A percentile compares a stretch with the other conserved stretches of the same genome.
These are phyloP conservation scores for Cyberlindnera lachancei DNA, from an alignment of 805 yeast genomes.

Conservation along the genomic window DNA sequence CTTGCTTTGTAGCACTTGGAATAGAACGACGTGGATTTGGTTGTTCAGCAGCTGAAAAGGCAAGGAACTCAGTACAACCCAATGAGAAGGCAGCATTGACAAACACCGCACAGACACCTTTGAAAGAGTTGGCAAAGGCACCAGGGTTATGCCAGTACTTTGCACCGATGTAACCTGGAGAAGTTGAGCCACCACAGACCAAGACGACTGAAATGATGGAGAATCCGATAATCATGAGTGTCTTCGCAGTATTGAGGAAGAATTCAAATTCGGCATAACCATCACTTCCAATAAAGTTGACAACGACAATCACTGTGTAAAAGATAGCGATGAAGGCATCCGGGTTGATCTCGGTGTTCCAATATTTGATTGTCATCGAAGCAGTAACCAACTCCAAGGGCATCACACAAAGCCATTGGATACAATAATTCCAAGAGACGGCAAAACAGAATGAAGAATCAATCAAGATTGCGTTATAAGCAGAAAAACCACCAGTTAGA, in stretches of 20 bases:
- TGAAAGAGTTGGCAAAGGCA: slow-evolving; percentile 36
- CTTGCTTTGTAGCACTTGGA: slow-evolving; percentile 59
- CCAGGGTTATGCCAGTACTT: slow-evolving; percentile 55
- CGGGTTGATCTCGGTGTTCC: slow-evolving; percentile 36
- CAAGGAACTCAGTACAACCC: slow-evolving; percentile 61
- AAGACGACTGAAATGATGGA: slow-evolving; percentile 47
- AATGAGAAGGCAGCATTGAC: slow-evolving; percentile 58
- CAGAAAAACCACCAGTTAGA: slow-evolving; percentile 33
- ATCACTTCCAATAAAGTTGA: slow-evolving; percentile 52
- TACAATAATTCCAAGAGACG: slow-evolving; percentile 50
- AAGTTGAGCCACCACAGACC: slow-evolving; percentile 51
- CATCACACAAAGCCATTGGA: slow-evolving; percentile 47
- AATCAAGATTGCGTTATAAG: slow-evolving; percentile 29
- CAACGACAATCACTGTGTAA: slow-evolving; percentile 39
- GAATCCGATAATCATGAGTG: slow-evolving; percentile 52
- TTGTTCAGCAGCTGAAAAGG: slow-evolving; percentile 62
- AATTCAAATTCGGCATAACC: slow-evolving; percentile 70
- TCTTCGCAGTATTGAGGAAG: slow-evolving; percentile 45
- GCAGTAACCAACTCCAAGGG: slow-evolving; percentile 53
- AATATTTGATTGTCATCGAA: slow-evolving; percentile 41
- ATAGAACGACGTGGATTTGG: slow-evolving; percentile 50
- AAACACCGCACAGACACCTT: slow-evolving; percentile 58
- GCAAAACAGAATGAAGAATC: slow-evolving; percentile 57
- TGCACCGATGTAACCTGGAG: slow-evolving; percentile 53
- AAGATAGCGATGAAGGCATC: slow-evolving; percentile 54